Evolutionary conservation across 257 asterid genomes (phyloP).

Genomic region (Primulina eburnea): DNA sequence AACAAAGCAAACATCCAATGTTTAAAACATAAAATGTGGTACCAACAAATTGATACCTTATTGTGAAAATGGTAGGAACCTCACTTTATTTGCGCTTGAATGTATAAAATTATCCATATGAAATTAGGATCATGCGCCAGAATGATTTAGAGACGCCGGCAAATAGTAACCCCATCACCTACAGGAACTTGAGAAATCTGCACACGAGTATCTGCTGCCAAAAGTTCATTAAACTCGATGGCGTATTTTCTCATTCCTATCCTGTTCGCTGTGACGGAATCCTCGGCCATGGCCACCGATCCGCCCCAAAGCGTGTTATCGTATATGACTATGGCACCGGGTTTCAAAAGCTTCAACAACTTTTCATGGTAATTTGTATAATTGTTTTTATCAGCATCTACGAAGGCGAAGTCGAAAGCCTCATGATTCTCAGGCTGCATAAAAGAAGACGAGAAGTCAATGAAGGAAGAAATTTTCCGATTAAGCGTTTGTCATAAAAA

Average conservation of each 20-base stretch:
- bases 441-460: not conserved
- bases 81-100: no score
- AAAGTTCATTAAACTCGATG: slow-evolving; percentile 20
- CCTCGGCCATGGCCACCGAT: not conserved
- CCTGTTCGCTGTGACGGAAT: not conserved
- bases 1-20: no score
- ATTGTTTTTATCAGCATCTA: slow-evolving; percentile 50
- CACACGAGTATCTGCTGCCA: slow-evolving; percentile 22
- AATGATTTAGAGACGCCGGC: slow-evolving; percentile 9
- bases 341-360: slow-evolving; percentile 26
- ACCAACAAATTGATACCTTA: no score
- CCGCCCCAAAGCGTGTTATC: not conserved
- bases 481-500: no score
- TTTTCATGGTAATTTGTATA: slow-evolving; percentile 49
- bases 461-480: not conserved
- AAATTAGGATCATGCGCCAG: no score
- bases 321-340: not conserved
- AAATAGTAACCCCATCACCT: slow-evolving; percentile 19
- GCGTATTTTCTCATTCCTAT: not conserved
- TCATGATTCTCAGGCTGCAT: slow-evolving; percentile 31
- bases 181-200: slow-evolving; percentile 19
- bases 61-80: no score
- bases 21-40: no score
- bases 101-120: no score
- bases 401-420: slow-evolving; percentile 51